Conservation (phyloP, 345 rosid genomes). For the Ceriops zippeliana region DNA sequence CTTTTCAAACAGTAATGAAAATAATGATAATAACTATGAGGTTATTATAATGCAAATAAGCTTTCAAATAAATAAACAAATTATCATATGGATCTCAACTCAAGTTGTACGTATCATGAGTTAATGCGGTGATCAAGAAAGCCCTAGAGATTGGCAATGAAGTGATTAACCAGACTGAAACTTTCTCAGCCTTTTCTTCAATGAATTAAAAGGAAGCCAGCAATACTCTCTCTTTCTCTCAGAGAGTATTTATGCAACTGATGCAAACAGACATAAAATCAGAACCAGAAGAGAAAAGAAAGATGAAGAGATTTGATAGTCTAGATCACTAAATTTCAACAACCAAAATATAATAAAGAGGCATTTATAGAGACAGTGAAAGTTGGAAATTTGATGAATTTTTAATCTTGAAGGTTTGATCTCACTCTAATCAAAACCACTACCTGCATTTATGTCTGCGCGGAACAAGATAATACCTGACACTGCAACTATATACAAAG, state of each 20-base stretch:
- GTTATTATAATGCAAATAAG: background rate
- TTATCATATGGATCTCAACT: conserved; percentile 5
- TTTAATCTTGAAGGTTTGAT: conserved; percentile 20
- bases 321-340: conserved; percentile 30
- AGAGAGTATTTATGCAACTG: conserved; percentile 38
- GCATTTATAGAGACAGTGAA: conserved; percentile 7
- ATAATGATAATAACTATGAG: conserved; percentile 33
- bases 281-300: conserved; percentile 25
- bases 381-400: conserved; percentile 12
- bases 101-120: conserved; percentile 24
- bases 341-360: conserved; percentile 19
- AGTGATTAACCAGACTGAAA: conserved; percentile 19
- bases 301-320: conserved; percentile 9
- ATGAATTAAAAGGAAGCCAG: conserved; percentile 17
- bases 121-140: conserved; percentile 39
- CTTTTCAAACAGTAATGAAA: conserved; percentile 28
- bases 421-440: conserved; percentile 33
- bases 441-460: conserved; percentile 42
- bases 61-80: background rate
- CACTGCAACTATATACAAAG: conserved; percentile 38
- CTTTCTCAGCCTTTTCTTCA: conserved; percentile 23
- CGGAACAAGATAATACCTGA: conserved; percentile 26
- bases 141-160: conserved; percentile 35
- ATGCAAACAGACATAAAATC: conserved; percentile 21
- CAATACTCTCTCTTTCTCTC: conserved; percentile 19